Conservation (phyloP, 2,329 filamentous ascomycete genomes). For the Colletotrichum sp. region DNA sequence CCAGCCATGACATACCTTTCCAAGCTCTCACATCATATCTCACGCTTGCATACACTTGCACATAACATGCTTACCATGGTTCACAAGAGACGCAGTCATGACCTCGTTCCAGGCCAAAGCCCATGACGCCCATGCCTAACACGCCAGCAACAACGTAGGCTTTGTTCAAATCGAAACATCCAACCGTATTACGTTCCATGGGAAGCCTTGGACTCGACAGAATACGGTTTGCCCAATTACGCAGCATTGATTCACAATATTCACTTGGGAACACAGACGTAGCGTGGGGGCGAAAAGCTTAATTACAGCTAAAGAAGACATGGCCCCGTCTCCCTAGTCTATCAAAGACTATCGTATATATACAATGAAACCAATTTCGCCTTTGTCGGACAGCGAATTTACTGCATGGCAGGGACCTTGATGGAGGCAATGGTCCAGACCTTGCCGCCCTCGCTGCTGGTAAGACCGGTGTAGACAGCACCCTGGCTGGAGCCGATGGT, state of each 20-base stretch:
- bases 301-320: not conserved
- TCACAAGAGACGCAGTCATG: not conserved
- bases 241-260: not conserved
- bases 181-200: not conserved
- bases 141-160: not conserved
- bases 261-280: not conserved
- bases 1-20: not conserved
- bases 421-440: slow-evolving; percentile 41
- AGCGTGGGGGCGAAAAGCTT: not conserved
- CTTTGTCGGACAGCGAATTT: not conserved
- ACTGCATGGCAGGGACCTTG: slow-evolving; percentile 29
- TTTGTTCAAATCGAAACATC: not conserved
- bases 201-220: not conserved
- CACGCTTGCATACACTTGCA: not conserved
- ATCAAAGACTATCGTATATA: not conserved
- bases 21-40: not conserved
- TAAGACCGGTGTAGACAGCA: slow-evolving; percentile 37
- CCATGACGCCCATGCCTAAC: not conserved
- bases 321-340: not conserved
- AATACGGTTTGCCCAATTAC: not conserved
- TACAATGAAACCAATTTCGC: not conserved
- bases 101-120: not conserved
- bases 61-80: not conserved
- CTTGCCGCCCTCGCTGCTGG: slow-evolving; percentile 35
- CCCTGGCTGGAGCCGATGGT: slow-evolving; percentile 31